Evolutionary conservation across 768 basidiomycete species (phyloP).

Genomic region (Leccinum boreale): DNA sequence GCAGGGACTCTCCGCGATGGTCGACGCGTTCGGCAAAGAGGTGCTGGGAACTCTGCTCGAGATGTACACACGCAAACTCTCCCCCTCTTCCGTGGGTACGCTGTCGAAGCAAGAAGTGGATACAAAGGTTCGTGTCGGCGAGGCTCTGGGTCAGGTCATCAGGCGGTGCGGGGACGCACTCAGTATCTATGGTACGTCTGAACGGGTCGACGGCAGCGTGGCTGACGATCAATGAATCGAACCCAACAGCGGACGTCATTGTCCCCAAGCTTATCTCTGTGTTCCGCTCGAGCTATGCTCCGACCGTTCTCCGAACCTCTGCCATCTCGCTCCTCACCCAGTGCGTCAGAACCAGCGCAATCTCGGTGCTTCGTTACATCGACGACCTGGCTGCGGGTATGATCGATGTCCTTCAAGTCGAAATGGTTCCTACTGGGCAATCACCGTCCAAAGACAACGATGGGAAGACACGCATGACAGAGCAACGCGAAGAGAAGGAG

Average conservation of each 20-base stretch:
- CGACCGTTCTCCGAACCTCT: slow-evolving; percentile 71
- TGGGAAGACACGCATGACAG: neutral
- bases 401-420: slow-evolving; percentile 74
- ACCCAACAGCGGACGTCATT: slow-evolving; percentile 56
- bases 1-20: slow-evolving; percentile 86
- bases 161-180: slow-evolving; percentile 68
- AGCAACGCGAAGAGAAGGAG: slow-evolving; percentile 8
- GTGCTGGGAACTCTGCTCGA: slow-evolving; percentile 65
- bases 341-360: slow-evolving; percentile 60
- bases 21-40: slow-evolving; percentile 62
- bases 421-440: slow-evolving; percentile 37
- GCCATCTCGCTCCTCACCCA: slow-evolving; percentile 69
- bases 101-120: slow-evolving; percentile 68
- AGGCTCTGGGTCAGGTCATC: slow-evolving; percentile 79
- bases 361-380: slow-evolving; percentile 62
- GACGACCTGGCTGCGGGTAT: slow-evolving; percentile 62
- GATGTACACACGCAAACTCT: slow-evolving; percentile 59
- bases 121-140: slow-evolving; percentile 71
- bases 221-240: slow-evolving; percentile 3
- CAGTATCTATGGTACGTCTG: slow-evolving; percentile 58
- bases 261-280: slow-evolving; percentile 69
- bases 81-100: slow-evolving; percentile 31
- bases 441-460: slow-evolving; percentile 19
- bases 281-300: slow-evolving; percentile 56
- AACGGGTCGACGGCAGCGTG: neutral